phyloP scores from a whole-genome alignment of 192 early-diverging fungal genomes.

The Coemansia sp. region DNA sequence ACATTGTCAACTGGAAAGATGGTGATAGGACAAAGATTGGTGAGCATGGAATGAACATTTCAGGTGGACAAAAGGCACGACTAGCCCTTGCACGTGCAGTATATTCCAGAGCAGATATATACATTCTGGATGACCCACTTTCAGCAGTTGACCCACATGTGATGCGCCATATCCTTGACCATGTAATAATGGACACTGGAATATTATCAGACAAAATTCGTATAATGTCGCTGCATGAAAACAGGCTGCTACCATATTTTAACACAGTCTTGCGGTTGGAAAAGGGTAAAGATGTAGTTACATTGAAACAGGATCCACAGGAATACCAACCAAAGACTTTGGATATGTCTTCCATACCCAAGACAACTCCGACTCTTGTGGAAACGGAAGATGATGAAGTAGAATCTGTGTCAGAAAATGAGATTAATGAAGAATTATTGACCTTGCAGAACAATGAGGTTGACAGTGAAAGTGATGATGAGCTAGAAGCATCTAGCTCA shows the following conservation, averaged over 20 bases:
- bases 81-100: slow-evolving; percentile 78
- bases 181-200: slow-evolving; percentile 56
- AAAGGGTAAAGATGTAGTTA: slow-evolving; percentile 48
- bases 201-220: slow-evolving; percentile 72
- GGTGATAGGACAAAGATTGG: slow-evolving; percentile 52
- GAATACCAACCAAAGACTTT: slow-evolving; percentile 1
- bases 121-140: slow-evolving; percentile 84
- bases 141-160: slow-evolving; percentile 82
- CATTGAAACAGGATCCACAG: slow-evolving; percentile 12
- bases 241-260: slow-evolving; percentile 72
- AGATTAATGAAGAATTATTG: background rate
- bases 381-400: background rate
- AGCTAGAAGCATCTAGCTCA: background rate
- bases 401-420: background rate
- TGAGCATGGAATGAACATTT: slow-evolving; percentile 55
- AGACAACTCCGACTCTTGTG: background rate
- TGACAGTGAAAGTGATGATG: too few species aligned
- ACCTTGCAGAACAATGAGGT: too few species aligned
- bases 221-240: slow-evolving; percentile 80
- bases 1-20: slow-evolving; percentile 61
- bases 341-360: background rate
- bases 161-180: slow-evolving; percentile 67
- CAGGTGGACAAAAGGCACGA: slow-evolving; percentile 84
- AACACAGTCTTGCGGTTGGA: slow-evolving; percentile 72
- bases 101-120: slow-evolving; percentile 74